Conservation (phyloP, 148 eudicot genomes). For the Fagopyrum esculentum region DNA sequence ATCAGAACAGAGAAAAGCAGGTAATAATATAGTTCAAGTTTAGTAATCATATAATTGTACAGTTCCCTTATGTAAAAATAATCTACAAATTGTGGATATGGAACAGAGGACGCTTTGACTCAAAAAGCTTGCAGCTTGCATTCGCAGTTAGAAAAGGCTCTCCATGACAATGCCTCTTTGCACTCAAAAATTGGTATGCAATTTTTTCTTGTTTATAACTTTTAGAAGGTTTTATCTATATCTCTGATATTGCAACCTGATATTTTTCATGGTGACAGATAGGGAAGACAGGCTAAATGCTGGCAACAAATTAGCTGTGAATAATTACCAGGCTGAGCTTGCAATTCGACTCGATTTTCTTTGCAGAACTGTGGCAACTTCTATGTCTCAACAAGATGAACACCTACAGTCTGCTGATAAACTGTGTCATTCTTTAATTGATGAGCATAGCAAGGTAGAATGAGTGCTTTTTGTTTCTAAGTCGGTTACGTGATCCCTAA, state of each 20-base stretch:
- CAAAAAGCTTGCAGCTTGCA: constrained; percentile 67
- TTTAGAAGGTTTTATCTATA: not conserved
- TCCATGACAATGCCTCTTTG: constrained; percentile 58
- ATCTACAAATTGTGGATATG: not conserved
- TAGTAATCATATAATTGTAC: not conserved
- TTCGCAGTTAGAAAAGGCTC: constrained; percentile 76
- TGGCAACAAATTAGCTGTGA: constrained; percentile 69
- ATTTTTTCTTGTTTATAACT: not conserved
- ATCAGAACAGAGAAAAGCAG: constrained; percentile 50
- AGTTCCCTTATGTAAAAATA: not conserved
- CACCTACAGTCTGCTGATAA: constrained; percentile 64
- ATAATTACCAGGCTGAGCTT: constrained; percentile 55
- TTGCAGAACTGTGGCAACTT: constrained; percentile 45
- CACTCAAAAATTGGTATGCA: constrained; percentile 57
- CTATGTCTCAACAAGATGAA: constrained; percentile 64
- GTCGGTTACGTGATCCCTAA: not conserved
- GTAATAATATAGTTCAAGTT: constrained; percentile 17
- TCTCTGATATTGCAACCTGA: not conserved
- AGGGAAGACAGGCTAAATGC: constrained; percentile 76
- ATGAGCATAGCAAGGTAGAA: constrained; percentile 60
- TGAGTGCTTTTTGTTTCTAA: not conserved
- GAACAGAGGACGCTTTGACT: constrained; percentile 73
- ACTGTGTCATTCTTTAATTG: constrained; percentile 55
- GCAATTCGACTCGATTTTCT: constrained; percentile 49
- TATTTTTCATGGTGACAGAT: constrained; percentile 28